Conservation (phyloP, 2,329 filamentous ascomycete genomes). For the Ceratocystis huliohia region DNA sequence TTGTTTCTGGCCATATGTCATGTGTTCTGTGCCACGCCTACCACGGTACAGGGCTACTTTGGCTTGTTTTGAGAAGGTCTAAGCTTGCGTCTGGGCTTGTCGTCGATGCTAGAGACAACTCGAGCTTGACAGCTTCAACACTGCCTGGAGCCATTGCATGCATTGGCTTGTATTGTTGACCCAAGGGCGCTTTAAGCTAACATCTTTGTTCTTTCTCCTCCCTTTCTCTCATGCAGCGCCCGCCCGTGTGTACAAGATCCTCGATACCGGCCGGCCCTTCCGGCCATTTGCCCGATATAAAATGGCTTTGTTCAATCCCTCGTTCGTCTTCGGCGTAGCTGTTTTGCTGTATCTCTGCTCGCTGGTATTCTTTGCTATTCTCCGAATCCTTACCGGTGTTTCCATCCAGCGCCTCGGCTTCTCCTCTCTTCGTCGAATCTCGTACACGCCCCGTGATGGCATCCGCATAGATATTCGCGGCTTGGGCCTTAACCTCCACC, state of each 20-base stretch:
- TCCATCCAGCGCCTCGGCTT: conserved; percentile 94
- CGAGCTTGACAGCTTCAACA: background rate
- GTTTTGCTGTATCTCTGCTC: conserved; percentile 80
- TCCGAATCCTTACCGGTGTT: conserved; percentile 83
- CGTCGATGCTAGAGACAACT: background rate
- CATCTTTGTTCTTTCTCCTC: background rate
- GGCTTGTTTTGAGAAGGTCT: background rate
- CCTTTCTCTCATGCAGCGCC: background rate
- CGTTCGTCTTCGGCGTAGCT: conserved; percentile 74
- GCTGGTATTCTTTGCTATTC: conserved; percentile 83
- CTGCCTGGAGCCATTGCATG: too few species aligned
- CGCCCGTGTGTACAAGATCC: background rate
- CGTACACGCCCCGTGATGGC: conserved; percentile 80
- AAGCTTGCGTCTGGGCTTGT: background rate
- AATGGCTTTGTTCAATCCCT: conserved; percentile 58
- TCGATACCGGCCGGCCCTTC: conserved; percentile 4
- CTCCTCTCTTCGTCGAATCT: conserved; percentile 77
- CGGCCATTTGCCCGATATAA: background rate
- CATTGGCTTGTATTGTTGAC: too few species aligned
- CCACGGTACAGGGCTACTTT: too few species aligned
- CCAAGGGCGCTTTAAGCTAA: background rate
- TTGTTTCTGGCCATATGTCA: too few species aligned
- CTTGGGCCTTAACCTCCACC: conserved; percentile 75
- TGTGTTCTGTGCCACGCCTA: too few species aligned
- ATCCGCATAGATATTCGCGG: conserved; percentile 80